phyloP scores from a whole-genome alignment of 495 filamentous ascomycete species.

The Endocarpon pusillum region DNA sequence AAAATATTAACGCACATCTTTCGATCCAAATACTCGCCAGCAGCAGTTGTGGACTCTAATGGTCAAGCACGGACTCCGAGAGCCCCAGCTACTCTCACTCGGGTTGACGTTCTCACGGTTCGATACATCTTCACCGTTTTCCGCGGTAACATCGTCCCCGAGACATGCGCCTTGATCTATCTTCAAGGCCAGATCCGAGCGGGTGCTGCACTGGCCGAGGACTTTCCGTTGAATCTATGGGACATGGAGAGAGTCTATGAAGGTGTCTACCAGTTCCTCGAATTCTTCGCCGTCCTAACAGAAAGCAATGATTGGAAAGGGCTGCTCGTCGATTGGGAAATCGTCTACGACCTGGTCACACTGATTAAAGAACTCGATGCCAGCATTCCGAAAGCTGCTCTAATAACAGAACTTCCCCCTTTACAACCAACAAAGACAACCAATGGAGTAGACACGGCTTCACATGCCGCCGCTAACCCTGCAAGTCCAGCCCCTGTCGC shows the following conservation, averaged over 20 bases:
- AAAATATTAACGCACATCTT: conserved; percentile 82
- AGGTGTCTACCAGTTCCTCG: conserved; percentile 79
- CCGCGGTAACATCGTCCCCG: conserved; percentile 76
- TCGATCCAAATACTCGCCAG: conserved; percentile 45
- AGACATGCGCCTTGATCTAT: conserved; percentile 82
- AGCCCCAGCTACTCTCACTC: conserved; percentile 20
- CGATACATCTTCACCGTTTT: conserved; percentile 85
- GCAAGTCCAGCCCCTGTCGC: conserved; percentile 26
- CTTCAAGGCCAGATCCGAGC: conserved; percentile 75
- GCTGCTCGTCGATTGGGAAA: conserved; percentile 76
- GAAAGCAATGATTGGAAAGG: conserved; percentile 51
- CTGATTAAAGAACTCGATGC: conserved; percentile 73
- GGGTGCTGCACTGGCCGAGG: conserved; percentile 46
- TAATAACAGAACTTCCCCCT: conserved; percentile 28
- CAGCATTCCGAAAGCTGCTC: conserved; percentile 58
- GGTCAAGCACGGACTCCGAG: conserved; percentile 20
- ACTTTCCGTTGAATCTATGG: conserved; percentile 90
- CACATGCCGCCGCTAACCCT: conserved; percentile 12
- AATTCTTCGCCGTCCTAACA: conserved; percentile 82
- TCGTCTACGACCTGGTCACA: conserved; percentile 65
- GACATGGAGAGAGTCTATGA: conserved; percentile 88
- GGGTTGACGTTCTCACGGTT: conserved; percentile 53
- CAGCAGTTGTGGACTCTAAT: conserved; percentile 24
- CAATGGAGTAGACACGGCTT: conserved; percentile 13
- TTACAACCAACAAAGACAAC: conserved; percentile 9